Evolutionary conservation across 1,284 basidiomycete species (phyloP).

Genomic region (Quambalaria eucalypti): DNA sequence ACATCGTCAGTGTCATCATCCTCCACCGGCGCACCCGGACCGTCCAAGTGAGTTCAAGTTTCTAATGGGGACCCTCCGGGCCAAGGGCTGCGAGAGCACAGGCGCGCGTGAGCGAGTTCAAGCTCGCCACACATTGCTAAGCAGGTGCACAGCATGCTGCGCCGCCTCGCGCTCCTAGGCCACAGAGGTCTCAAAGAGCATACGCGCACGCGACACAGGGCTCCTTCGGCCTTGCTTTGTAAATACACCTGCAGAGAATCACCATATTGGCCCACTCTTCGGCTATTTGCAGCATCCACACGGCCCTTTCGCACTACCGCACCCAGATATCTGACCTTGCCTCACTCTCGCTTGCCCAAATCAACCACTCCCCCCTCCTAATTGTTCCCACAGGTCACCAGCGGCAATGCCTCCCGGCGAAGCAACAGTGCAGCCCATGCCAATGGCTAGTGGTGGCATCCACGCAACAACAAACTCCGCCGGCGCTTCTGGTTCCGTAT

Average conservation of each 20-base stretch:
- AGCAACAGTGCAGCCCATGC: conserved; percentile 7
- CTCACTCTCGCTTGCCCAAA: background rate
- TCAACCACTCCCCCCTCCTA: background rate
- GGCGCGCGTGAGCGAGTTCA: background rate
- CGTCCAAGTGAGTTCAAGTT: background rate
- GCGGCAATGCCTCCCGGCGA: background rate
- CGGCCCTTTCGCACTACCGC: background rate
- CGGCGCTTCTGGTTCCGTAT: background rate
- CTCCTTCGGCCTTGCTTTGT: background rate
- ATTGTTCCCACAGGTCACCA: background rate
- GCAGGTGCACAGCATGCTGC: background rate
- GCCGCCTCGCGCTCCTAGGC: background rate
- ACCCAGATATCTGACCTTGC: background rate
- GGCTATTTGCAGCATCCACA: background rate
- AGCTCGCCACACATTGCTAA: background rate
- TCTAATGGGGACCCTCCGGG: background rate
- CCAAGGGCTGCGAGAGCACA: background rate
- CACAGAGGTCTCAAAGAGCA: background rate
- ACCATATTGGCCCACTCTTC: background rate
- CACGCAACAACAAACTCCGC: conserved; percentile 6
- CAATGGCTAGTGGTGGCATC: conserved; percentile 15
- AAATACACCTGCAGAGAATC: background rate
- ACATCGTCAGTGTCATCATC: background rate
- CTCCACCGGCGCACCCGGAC: background rate
- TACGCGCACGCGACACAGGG: background rate